Base-by-base conservation (phyloP, 2,329 filamentous ascomycete species). In the Whalleya microplaca region DNA sequence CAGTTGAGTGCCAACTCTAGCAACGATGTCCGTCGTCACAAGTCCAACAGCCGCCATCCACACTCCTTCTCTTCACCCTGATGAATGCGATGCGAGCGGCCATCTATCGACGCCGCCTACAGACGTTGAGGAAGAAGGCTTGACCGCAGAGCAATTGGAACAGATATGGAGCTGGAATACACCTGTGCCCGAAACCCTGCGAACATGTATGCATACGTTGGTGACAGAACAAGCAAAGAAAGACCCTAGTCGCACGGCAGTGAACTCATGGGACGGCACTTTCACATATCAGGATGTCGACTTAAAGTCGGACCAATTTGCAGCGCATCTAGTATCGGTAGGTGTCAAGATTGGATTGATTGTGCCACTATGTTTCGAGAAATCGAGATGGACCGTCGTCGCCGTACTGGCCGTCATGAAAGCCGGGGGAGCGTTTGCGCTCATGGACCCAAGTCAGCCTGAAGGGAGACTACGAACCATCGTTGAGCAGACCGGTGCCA, bases 341-440 rank as follows among this genome's bases (percentile, higher is more conserved):
- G 78, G 77, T 16, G 69, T 77, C 40, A 62, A 55, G 2, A 52
- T 71, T 10, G 78, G 77, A n/a, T 72, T 69, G 41, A 73, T 72
- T 9, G 75, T 82, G n/a, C 78, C 79, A 2, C 69, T 81, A n/a
- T 80, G 77, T 61, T 80, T 81, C 55, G 77, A 80, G 62, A 81
- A 81, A 64, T 80, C 77, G 27, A 70, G 69, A 59, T 80, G 76
- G 77, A 75, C 78, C 3, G 69, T 74, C 7, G 71, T 81, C 20
- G 75, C 75, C 0, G 73, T 81, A 3, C 64, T 81, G 8, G 78
- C 72, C 6, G 72, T 80, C 51, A 78, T 81, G 75, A 80, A 80
- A 62, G 66, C 78, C n/a, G 79, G 79, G 7, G 77, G 72, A 2
- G 73, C 76, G 6, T 81, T 80, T 59, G 76, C 76, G 1, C 71